Base-by-base conservation (phyloP, 192 early-diverging fungal species). In the Nowakowskiella sp. region DNA sequence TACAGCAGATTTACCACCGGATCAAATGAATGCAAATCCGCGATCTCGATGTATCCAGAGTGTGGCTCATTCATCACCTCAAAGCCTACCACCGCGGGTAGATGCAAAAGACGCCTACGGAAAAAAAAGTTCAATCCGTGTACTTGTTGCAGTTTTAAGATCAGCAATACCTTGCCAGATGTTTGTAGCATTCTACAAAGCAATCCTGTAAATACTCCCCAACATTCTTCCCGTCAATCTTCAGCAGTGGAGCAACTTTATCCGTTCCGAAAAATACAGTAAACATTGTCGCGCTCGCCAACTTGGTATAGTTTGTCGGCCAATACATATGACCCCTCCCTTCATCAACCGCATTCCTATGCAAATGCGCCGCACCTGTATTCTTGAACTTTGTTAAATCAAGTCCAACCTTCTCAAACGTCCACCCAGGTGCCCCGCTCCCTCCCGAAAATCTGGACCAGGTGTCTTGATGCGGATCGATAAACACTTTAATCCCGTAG, bases 241-340 rank as follows among this genome's bases (percentile, higher is more conserved):
- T 76, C n/a, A 67, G 63, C 0, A 75, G 60, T 0, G 88, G 86
- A 6, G 85, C 85, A 72, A 89, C 87, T 5, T 74, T 79, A 23
- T 82, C 69, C 8, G 87, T 88, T 2, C 51, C 76, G 46, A 82
- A 90, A 53, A 90, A 90, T 2, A 90, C 57, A 0, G 89, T 87
- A 52, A 91, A 90, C 86, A 91, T 89, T 3, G 88, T 89, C 21
- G 82, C 74, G 16, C 76, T 77, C 3, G 86, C 89, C 10, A 89
- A 71, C 55, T 91, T 91, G 5, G 81, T 82, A 55, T 91, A 90
- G 66, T 91, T 91, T 43, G 89, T 90, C 0, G 89, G 87, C 88
- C 89, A 91, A 5, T 83, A 73, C 75, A 80, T 77, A 23, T 74
- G 72, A 4, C 61, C 23, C 2, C n/a, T 1, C 13, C 19, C 2